Conservation (phyloP, 2,329 filamentous ascomycete species). For the Arthroderma uncinatum region DNA sequence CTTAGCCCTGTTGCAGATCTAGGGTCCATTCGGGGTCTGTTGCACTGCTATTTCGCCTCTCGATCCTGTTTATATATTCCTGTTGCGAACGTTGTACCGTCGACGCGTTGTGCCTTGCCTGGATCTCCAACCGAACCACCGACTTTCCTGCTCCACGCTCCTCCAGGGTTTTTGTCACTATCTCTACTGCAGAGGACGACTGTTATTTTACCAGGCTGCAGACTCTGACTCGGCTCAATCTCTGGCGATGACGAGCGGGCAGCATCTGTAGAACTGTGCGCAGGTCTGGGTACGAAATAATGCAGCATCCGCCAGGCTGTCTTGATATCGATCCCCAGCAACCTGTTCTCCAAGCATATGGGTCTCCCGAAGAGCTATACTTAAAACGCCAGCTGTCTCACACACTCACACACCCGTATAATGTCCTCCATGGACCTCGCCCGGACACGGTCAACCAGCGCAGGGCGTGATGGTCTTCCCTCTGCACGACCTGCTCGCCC, state of each 20-base stretch:
- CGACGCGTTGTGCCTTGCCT: background rate
- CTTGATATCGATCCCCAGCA: background rate
- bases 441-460: constrained; percentile 25
- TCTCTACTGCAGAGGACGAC: too few relatives aligned
- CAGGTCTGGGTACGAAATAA: background rate
- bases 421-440: constrained; percentile 20
- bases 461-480: constrained; percentile 20
- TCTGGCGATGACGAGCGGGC: constrained; percentile 1
- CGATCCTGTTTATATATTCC: background rate
- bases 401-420: background rate
- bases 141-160: background rate
- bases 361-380: background rate
- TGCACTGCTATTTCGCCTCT: background rate
- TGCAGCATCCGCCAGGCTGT: background rate
- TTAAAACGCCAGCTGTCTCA: background rate
- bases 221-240: background rate
- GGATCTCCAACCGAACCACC: background rate
- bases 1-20: background rate
- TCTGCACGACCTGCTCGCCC: constrained; percentile 22
- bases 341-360: background rate
- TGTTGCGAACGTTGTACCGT: background rate
- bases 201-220: background rate
- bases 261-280: background rate
- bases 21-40: too few relatives aligned
- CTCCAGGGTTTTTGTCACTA: too few relatives aligned